A percentile compares a stretch with the other conserved stretches of the same genome.
Conservation (phyloP, 805 yeast species). For the Saccharomyces eubayanus region DNA sequence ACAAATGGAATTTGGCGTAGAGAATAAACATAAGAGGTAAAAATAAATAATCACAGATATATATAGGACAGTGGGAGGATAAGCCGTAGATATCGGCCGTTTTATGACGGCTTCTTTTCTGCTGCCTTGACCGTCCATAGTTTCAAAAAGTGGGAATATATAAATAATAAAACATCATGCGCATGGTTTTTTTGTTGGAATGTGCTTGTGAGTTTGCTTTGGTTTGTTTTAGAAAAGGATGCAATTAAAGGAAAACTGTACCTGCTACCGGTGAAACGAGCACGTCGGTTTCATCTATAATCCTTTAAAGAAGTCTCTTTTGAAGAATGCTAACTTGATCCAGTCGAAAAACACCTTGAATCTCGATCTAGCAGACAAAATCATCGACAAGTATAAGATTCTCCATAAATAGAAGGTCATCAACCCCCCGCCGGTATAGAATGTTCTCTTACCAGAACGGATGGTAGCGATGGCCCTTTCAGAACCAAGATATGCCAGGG, state of each 20-base stretch:
- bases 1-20: background rate
- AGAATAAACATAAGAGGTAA: background rate
- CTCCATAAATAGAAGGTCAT: slow-evolving; percentile 91
- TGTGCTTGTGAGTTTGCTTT: background rate
- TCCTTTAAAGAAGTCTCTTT: slow-evolving; percentile 89
- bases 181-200: background rate
- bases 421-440: slow-evolving; percentile 79
- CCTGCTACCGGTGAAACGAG: background rate
- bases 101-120: background rate
- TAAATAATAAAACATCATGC: background rate
- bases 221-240: background rate
- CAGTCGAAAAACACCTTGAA: slow-evolving; percentile 80
- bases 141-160: background rate
- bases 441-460: slow-evolving; percentile 67
- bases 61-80: background rate
- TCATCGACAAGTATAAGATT: slow-evolving; percentile 82
- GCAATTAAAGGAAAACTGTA: background rate
- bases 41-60: background rate
- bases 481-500: slow-evolving; percentile 86
- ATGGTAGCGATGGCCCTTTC: slow-evolving; percentile 93
- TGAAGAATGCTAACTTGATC: slow-evolving; percentile 79
- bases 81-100: background rate
- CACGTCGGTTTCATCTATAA: slow-evolving; percentile 28
- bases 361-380: slow-evolving; percentile 80
- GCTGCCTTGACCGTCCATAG: background rate